Evolutionary conservation across 2,329 filamentous ascomycete species (phyloP).

Genomic region (Elsinoe ampelina): DNA sequence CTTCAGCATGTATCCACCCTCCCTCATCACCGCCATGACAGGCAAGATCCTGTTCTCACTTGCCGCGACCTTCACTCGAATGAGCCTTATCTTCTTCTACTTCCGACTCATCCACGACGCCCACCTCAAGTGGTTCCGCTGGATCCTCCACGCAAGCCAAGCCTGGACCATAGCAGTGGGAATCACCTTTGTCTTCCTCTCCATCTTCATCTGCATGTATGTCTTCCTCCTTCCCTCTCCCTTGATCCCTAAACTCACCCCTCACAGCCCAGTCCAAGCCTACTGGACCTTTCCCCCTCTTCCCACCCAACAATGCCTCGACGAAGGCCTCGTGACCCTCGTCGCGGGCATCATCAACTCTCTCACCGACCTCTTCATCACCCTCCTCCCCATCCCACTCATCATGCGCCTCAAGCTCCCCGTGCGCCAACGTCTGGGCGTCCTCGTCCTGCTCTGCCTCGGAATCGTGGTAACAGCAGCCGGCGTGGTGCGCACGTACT

Average conservation of each 20-base stretch:
- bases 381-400: conserved; percentile 36
- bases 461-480: conserved; percentile 18
- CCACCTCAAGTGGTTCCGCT: conserved; percentile 31
- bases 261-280: conserved; percentile 29
- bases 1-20: conserved; percentile 20
- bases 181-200: conserved; percentile 30
- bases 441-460: conserved; percentile 16
- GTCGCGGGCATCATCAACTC: conserved; percentile 35
- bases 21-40: conserved; percentile 32
- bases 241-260: too few relatives aligned
- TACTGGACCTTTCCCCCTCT: conserved; percentile 34
- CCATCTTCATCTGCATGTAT: conserved; percentile 33
- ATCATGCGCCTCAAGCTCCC: conserved; percentile 36
- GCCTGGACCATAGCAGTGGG: conserved; percentile 30
- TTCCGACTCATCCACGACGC: conserved; percentile 36
- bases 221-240: conserved; percentile 12
- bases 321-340: conserved; percentile 34
- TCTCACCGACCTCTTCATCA: conserved; percentile 34
- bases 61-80: conserved; percentile 35
- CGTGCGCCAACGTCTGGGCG: conserved; percentile 25
- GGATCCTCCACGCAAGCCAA: conserved; percentile 32
- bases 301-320: conserved; percentile 28
- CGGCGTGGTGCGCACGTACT: conserved; percentile 36
- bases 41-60: conserved; percentile 35
- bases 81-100: conserved; percentile 39